These are phyloP conservation scores for Aspergillus awamori DNA, from an alignment of 2,329 filamentous ascomycete genomes.

Conservation along the genomic window DNA sequence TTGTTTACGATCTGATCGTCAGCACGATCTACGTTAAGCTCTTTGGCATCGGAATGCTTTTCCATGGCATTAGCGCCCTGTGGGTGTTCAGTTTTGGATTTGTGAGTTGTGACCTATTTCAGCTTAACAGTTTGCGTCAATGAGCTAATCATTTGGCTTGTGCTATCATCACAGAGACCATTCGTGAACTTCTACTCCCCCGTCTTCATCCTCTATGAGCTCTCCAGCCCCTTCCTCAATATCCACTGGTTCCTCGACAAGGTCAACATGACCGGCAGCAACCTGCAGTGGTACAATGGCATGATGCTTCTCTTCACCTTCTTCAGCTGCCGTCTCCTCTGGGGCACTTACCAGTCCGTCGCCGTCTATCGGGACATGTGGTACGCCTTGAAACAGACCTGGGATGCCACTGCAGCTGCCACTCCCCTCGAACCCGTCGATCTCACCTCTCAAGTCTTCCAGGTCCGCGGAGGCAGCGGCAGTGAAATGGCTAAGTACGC, in stretches of 20 bases:
- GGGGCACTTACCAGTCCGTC: constrained; percentile 63
- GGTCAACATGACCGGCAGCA: constrained; percentile 64
- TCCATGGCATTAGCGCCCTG: constrained; percentile 63
- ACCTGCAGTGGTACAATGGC: constrained; percentile 65
- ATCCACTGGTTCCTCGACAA: constrained; percentile 73
- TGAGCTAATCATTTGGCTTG: neutral
- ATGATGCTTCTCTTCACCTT: constrained; percentile 61
- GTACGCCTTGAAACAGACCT: constrained; percentile 51
- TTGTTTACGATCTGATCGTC: constrained; percentile 65
- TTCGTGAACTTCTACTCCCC: constrained; percentile 68
- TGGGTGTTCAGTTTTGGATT: constrained; percentile 66
- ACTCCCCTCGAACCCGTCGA: constrained; percentile 32
- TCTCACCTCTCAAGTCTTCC: constrained; percentile 40
- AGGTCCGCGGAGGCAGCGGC: constrained; percentile 39
- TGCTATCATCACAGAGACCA: constrained; percentile 53
- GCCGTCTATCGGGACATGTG: constrained; percentile 64
- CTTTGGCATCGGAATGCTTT: constrained; percentile 64
- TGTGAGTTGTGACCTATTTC: constrained; percentile 50
- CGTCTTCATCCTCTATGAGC: constrained; percentile 69
- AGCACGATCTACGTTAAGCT: constrained; percentile 58
- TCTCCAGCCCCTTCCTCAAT: constrained; percentile 68
- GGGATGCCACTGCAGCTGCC: constrained; percentile 34
- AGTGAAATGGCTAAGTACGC: constrained; percentile 55
- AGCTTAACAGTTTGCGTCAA: neutral
- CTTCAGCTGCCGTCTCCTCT: constrained; percentile 64